Percentiles rank a stretch among this genome's conserved stretches.
Evolutionary conservation across 179 eudicot genomes (phyloP).

Genomic region (Heliamphora ciliata): DNA sequence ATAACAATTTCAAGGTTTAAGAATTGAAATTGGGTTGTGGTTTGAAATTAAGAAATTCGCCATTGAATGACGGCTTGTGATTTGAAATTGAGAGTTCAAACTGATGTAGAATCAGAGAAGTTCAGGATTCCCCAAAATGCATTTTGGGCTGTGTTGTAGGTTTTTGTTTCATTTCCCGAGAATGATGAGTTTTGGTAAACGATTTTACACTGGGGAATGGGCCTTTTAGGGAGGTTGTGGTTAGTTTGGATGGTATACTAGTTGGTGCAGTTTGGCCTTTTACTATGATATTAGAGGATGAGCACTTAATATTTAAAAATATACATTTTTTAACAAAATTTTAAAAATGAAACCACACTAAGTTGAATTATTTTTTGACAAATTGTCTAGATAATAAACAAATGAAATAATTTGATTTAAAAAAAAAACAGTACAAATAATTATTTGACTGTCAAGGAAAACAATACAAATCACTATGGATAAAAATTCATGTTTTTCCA

Average conservation of each 20-base stretch:
- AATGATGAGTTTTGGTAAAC: constrained; percentile 84
- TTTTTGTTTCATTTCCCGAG: constrained; percentile 79
- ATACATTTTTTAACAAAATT: too few relatives aligned
- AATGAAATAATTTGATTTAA: too few relatives aligned
- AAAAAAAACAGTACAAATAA: too few relatives aligned
- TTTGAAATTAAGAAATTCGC: constrained; percentile 29
- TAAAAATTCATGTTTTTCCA: too few relatives aligned
- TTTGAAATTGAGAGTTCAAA: constrained; percentile 53
- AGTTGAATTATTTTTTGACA: too few relatives aligned
- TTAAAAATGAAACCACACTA: too few relatives aligned
- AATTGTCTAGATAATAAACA: too few relatives aligned
- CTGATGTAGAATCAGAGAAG: constrained; percentile 36
- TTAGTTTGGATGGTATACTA: not conserved
- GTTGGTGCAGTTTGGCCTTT: constrained; percentile 5
- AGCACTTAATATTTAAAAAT: too few relatives aligned
- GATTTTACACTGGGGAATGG: constrained; percentile 65
- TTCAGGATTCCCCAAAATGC: constrained; percentile 62
- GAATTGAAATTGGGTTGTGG: too few relatives aligned
- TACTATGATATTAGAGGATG: not conserved
- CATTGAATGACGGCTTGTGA: constrained; percentile 83
- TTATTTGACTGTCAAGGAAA: too few relatives aligned
- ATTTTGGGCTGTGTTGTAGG: constrained; percentile 77
- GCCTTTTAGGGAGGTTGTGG: constrained; percentile 32
- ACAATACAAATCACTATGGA: too few relatives aligned
- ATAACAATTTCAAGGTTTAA: too few relatives aligned